phyloP scores from a whole-genome alignment of 1,139 yeast species.

The Lodderomyces theae region DNA sequence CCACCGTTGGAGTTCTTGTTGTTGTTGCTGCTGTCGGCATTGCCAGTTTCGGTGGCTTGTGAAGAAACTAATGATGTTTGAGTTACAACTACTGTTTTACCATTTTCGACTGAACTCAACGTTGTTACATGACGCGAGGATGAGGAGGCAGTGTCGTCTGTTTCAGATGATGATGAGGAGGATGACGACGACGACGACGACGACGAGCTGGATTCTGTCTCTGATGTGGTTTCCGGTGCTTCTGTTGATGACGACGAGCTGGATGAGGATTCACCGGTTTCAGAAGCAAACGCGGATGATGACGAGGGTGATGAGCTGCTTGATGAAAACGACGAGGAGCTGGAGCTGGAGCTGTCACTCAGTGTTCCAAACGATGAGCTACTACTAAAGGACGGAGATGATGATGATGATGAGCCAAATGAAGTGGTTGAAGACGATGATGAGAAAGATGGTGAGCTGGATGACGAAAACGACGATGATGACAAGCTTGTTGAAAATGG shows the following conservation, averaged over 20 bases:
- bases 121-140: conserved; percentile 24
- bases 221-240: conserved; percentile 7
- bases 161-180: conserved; percentile 7
- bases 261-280: conserved; percentile 9
- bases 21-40: conserved; percentile 15
- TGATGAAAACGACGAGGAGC: conserved; percentile 9
- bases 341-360: conserved; percentile 5
- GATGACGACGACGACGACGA: conserved; percentile 11
- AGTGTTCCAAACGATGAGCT: conserved; percentile 2
- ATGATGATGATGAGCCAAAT: conserved; percentile 4
- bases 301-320: conserved; percentile 10
- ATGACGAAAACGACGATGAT: neutral
- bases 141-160: conserved; percentile 9
- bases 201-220: conserved; percentile 8
- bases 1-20: conserved; percentile 14
- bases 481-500: conserved; percentile 2
- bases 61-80: conserved; percentile 31
- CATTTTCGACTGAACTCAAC: conserved; percentile 33
- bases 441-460: neutral
- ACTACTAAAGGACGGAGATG: neutral
- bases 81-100: conserved; percentile 40
- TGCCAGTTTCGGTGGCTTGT: conserved; percentile 27
- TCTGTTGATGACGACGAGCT: conserved; percentile 8
- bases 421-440: conserved; percentile 1
- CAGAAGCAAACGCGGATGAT: conserved; percentile 5